These are phyloP conservation scores for Hirsutella minnesotensis DNA, from an alignment of 2,329 filamentous ascomycete species.

Conservation along the genomic window DNA sequence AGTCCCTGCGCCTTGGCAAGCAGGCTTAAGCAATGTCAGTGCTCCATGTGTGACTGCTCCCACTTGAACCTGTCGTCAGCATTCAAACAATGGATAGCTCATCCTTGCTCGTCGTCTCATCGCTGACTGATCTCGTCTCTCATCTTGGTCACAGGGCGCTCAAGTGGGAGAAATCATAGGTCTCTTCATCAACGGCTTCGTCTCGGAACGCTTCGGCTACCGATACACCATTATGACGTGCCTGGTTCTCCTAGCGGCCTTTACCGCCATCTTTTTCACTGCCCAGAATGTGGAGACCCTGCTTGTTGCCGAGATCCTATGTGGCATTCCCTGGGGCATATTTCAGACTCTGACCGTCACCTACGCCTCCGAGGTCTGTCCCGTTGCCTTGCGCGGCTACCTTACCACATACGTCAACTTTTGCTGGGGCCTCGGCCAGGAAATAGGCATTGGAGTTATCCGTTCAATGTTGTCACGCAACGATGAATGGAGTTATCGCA, in stretches of 20 bases:
- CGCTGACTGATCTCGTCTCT: neutral
- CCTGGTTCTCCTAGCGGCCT: slow-evolving; percentile 39
- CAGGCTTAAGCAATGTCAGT: slow-evolving; percentile 39
- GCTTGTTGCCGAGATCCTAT: slow-evolving; percentile 49
- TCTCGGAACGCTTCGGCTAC: slow-evolving; percentile 58
- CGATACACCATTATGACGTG: slow-evolving; percentile 50
- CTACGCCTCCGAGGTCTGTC: slow-evolving; percentile 63
- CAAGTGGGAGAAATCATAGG: slow-evolving; percentile 50
- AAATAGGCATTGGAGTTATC: slow-evolving; percentile 63
- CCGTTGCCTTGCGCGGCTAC: slow-evolving; percentile 58
- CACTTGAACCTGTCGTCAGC: neutral
- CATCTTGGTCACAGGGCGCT: slow-evolving; percentile 7
- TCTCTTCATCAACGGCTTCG: slow-evolving; percentile 51
- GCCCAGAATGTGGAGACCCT: slow-evolving; percentile 46
- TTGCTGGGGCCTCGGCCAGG: slow-evolving; percentile 67
- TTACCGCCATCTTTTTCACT: slow-evolving; percentile 54
- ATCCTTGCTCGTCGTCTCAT: neutral
- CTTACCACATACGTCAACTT: slow-evolving; percentile 66
- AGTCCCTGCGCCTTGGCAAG: slow-evolving; percentile 50
- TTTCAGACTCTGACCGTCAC: slow-evolving; percentile 49
- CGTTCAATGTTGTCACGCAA: slow-evolving; percentile 51
- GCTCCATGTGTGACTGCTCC: slow-evolving; percentile 9
- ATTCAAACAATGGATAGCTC: neutral
- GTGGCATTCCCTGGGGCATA: slow-evolving; percentile 50
- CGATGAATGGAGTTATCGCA: slow-evolving; percentile 58